A percentile compares a stretch with the other conserved stretches of the same genome.
Conservation (phyloP, 352 stramenopile genomes). For the Globisporangium takayamanum region DNA sequence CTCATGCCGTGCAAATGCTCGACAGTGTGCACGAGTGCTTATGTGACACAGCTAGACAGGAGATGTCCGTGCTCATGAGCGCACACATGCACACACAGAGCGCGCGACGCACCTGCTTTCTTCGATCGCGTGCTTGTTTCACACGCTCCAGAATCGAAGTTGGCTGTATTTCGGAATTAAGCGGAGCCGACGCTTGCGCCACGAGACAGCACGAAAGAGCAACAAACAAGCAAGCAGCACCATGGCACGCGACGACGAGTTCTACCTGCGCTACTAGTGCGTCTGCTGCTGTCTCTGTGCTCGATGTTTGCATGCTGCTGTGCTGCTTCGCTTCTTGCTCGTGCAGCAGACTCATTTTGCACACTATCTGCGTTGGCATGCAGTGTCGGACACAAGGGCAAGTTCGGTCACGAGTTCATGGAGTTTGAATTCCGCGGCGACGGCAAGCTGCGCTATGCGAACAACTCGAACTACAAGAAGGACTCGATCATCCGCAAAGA, state of each 20-base stretch:
- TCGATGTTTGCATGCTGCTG: background rate
- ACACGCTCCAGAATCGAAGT: background rate
- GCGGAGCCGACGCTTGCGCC: background rate
- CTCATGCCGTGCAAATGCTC: too few relatives aligned
- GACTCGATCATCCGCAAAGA: conserved; percentile 97
- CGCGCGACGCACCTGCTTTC: background rate
- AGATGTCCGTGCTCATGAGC: background rate
- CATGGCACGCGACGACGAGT: conserved; percentile 73
- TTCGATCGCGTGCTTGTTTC: background rate
- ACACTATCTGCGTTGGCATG: conserved; percentile 1
- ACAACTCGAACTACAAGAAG: conserved; percentile 98
- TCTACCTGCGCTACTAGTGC: conserved; percentile 88
- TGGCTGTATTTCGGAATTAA: background rate
- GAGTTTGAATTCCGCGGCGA: conserved; percentile 95
- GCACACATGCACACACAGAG: too few relatives aligned
- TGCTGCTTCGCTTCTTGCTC: background rate
- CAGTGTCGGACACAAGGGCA: conserved; percentile 93
- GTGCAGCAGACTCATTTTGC: background rate
- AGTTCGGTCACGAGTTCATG: conserved; percentile 97
- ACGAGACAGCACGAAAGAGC: conserved; percentile 1
- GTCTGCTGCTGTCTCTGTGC: conserved; percentile 8
- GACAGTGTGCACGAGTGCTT: too few relatives aligned
- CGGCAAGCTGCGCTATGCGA: conserved; percentile 93
- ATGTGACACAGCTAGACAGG: too few relatives aligned
- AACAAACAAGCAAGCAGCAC: conserved; percentile 10